phyloP scores from a whole-genome alignment of 345 rosid species.

The Arabidopsis thaliana region DNA sequence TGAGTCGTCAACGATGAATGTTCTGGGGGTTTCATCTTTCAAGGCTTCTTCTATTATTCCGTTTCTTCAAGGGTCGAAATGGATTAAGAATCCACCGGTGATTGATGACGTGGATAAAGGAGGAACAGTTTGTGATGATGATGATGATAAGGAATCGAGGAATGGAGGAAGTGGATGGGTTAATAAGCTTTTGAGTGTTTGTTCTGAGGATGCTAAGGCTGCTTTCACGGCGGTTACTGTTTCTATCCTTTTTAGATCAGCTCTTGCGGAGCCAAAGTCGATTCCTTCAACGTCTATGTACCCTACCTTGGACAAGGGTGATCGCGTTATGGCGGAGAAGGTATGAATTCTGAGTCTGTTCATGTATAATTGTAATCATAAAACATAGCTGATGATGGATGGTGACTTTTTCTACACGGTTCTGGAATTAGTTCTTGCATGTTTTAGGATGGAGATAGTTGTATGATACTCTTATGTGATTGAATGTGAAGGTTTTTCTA shows the following conservation, averaged over 20 bases:
- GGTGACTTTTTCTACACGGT: neutral
- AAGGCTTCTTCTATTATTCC: slow-evolving; percentile 68
- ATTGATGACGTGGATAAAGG: slow-evolving; percentile 57
- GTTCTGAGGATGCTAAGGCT: slow-evolving; percentile 90
- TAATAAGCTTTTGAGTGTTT: slow-evolving; percentile 54
- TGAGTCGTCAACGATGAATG: slow-evolving; percentile 43
- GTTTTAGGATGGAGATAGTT: slow-evolving; percentile 3
- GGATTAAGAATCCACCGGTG: slow-evolving; percentile 47
- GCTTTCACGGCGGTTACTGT: slow-evolving; percentile 84
- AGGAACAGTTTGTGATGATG: slow-evolving; percentile 45
- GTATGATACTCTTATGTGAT: slow-evolving; percentile 3
- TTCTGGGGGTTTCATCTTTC: slow-evolving; percentile 59
- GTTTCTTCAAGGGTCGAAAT: slow-evolving; percentile 62
- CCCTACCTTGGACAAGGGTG: slow-evolving; percentile 86
- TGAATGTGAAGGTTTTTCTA: slow-evolving; percentile 5
- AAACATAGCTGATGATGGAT: neutral
- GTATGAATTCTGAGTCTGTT: slow-evolving; percentile 38
- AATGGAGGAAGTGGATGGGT: slow-evolving; percentile 64
- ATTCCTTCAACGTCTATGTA: slow-evolving; percentile 85
- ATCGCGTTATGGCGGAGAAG: slow-evolving; percentile 90
- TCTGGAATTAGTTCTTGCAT: neutral
- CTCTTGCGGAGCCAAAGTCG: slow-evolving; percentile 86
- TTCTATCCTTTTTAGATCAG: slow-evolving; percentile 71
- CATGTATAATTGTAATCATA: neutral
- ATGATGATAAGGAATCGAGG: slow-evolving; percentile 39